Evolutionary conservation across 495 filamentous ascomycete genomes (phyloP), one percentile per base, ranked within the genome.

Genomic region (Bacidia gigantensis): DNA sequence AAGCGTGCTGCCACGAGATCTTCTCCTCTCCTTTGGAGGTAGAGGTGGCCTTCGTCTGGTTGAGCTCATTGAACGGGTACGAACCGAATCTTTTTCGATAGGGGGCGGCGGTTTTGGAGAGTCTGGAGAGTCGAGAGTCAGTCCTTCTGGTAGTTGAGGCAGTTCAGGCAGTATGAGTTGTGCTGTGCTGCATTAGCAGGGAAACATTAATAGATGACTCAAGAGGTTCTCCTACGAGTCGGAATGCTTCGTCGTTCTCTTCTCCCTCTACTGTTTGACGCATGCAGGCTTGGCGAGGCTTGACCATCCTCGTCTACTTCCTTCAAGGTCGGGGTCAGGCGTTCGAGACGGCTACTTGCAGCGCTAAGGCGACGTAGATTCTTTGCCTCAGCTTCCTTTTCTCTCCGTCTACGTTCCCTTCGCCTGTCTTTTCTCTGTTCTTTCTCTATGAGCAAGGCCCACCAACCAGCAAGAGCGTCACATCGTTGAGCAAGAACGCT

Each of bases 401-500:
- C 89, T 60, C 75, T 87, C 29, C 93, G 80, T 61, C 87, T 95
- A 43, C 81, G 77, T 57, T 97, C 89, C 56, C 86, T 74, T 54
- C 89, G 80, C 52, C 71, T 74, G 54, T 88, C 84, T 64, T 97
- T 98, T 2, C 89, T 78, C 64, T 93, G 84, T 62, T 98, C 92
- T 64, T 97, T 97, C 62, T 97, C 92, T 48, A 97, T 84, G 52
- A 97, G 66, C 22, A 98, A 67, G 17, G 87, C 85, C 92, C 92
- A 98, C 92, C 92, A 98, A 10, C 92, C 92, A 45, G 89, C 89
- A 35, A 98, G 69, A 10, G 78, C 74, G 64, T 98, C 89, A 60
- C 93, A 97, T 56, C 83, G 74, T 60, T 93, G 86, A 7, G 90
- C 79, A 11, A 95, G 70, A 22, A 98, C 92, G 57, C 94, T 88